Evolutionary conservation across 179 eudicot genomes (phyloP).

Genomic region (Carnegiea gigantea): DNA sequence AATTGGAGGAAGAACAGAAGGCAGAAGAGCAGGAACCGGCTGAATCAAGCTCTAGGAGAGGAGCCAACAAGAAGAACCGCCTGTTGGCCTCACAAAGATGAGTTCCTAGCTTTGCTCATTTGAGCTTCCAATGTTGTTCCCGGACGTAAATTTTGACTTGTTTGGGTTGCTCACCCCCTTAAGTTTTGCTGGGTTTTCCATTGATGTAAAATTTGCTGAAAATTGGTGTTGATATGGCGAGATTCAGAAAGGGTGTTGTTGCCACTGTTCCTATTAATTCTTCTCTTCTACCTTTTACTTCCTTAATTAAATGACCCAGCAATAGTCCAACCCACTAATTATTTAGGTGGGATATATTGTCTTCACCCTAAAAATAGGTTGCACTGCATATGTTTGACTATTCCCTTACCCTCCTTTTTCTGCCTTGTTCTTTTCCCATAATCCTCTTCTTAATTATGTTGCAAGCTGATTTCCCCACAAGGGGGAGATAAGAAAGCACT

Average conservation of each 20-base stretch:
- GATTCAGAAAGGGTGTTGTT: neutral
- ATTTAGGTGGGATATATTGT: neutral
- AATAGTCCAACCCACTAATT: neutral
- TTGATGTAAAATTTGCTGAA: neutral
- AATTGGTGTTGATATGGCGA: neutral
- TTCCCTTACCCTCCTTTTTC: neutral
- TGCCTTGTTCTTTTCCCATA: neutral
- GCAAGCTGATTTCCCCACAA: slow-evolving; percentile 1
- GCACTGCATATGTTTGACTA: neutral
- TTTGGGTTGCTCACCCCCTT: neutral
- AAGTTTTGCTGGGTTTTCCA: neutral
- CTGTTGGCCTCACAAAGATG: slow-evolving; percentile 36
- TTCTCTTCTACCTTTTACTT: neutral
- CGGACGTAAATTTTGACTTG: slow-evolving; percentile 21
- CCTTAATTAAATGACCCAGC: neutral
- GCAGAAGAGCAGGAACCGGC: slow-evolving; percentile 87
- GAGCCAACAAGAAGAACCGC: slow-evolving; percentile 67
- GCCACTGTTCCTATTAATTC: neutral
- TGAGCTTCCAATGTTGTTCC: neutral
- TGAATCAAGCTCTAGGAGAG: slow-evolving; percentile 60
- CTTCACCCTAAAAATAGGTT: neutral
- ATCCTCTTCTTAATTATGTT: neutral
- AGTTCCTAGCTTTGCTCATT: slow-evolving; percentile 9
- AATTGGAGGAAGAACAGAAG: slow-evolving; percentile 90
- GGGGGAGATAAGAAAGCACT: slow-evolving; percentile 27